These are phyloP conservation scores for Sordariomycetes sp. DNA, from an alignment of 2,329 filamentous ascomycete genomes.

Conservation along the genomic window DNA sequence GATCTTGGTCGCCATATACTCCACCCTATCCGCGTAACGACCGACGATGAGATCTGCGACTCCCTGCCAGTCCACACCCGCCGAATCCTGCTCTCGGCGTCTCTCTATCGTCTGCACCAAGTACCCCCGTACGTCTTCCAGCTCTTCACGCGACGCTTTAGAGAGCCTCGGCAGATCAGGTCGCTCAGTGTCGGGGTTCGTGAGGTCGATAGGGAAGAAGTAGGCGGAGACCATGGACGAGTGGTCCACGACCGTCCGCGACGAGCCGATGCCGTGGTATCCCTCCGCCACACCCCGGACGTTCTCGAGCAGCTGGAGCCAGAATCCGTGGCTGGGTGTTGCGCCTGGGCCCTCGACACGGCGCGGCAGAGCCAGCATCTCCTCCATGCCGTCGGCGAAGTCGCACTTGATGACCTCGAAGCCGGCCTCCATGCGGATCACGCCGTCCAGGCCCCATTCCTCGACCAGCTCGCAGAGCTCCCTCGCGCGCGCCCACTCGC, in stretches of 20 bases:
- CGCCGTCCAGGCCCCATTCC: conserved; percentile 49
- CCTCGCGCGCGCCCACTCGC: conserved; percentile 28
- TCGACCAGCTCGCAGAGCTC: conserved; percentile 43
- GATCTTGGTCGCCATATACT: conserved; percentile 18
- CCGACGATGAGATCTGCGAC: conserved; percentile 54
- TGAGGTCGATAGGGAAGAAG: conserved; percentile 39
- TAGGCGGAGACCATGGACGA: conserved; percentile 39
- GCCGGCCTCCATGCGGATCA: conserved; percentile 58
- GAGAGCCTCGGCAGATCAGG: conserved; percentile 21
- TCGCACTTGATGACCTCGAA: conserved; percentile 63
- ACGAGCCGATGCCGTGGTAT: conserved; percentile 32
- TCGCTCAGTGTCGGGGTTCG: conserved; percentile 20
- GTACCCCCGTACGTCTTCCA: conserved; percentile 27
- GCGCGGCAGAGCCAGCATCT: conserved; percentile 16
- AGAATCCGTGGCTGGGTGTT: no score
- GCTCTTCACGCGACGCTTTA: conserved; percentile 16
- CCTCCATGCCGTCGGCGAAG: conserved; percentile 35
- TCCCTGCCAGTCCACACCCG: conserved; percentile 51
- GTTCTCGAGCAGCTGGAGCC: no score
- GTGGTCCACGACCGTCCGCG: conserved; percentile 32
- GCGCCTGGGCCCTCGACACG: no score
- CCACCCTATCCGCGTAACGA: conserved; percentile 48
- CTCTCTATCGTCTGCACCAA: no score
- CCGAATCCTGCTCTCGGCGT: conserved; percentile 18
- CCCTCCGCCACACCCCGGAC: conserved; percentile 20